Evolutionary conservation across 2,329 filamentous ascomycete genomes (phyloP), one percentile per base, ranked within the genome.

Genomic region (Diplocarpon mali): DNA sequence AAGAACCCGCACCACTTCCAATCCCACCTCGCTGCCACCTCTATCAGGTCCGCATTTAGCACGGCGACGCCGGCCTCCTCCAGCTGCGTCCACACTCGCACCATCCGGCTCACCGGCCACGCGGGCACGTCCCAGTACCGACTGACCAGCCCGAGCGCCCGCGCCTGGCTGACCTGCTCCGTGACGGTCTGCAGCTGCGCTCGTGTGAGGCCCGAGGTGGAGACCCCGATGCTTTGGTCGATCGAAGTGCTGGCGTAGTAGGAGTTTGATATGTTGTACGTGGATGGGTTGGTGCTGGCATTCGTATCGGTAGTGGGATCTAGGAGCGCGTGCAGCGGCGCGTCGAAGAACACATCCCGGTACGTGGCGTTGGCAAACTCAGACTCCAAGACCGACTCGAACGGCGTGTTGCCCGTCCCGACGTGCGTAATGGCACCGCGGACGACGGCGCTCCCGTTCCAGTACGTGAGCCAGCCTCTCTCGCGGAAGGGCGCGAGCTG

Each of bases 261-360:
- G 0, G 53, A 56, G 42, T 58, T 61, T 6, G 52, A 51, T 5
- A 51, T 42, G 32, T 60, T 57, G 41, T 59, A 54, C 5, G 44
- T 38, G 1, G 20, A 24, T 24, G 20, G 3, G 20, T 24, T 7
- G 20, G 20, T 24, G 7, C 7, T 24, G 4, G 7, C 7, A 7
- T 24, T 24, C 20, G 20, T 4, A 3, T 24, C 20, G 20, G 20
- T 24, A 24, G n/a, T n/a, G n/a, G n/a, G n/a, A n/a, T 24, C 20
- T 4, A 24, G 20, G 20, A 24, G 20, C 20, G 20, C 20, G 7
- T 48, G 43, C 2, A 73, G 59, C 0, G 67, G 68, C 0, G 69
- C 70, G 41, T 73, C 70, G 57, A 66, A 69, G 54, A 69, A 70
- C 45, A 72, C 63, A 55, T 70, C 67, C 30, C 69, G 59, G 44